A percentile compares a stretch with the other conserved stretches of the same genome.
These are phyloP conservation scores for Polysphondylium violaceum DNA, from an alignment of 78 protist genomes.

Conservation along the genomic window DNA sequence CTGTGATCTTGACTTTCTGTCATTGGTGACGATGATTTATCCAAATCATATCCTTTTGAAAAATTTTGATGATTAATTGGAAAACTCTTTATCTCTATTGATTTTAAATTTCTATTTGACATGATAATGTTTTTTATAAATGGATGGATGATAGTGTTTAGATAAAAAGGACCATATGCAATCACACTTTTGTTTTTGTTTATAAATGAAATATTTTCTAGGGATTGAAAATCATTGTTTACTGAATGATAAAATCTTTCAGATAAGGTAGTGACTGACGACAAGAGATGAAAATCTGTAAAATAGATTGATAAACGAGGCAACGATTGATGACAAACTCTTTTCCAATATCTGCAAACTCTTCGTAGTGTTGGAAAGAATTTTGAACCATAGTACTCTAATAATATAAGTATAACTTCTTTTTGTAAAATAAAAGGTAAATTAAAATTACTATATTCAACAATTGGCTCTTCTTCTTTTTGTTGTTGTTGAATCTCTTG, in stretches of 20 bases:
- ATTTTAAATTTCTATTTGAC: not conserved
- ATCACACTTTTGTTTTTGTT: not conserved
- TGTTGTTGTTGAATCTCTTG: not conserved
- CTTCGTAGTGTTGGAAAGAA: not conserved
- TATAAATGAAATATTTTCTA: conserved; percentile 27
- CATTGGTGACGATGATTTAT: conserved; percentile 8
- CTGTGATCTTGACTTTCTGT: not conserved
- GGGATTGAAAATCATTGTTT: not conserved
- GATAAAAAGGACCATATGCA: not conserved
- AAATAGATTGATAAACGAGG: conserved; percentile 18
- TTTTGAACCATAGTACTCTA: conserved; percentile 6
- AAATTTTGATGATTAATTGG: conserved; percentile 19
- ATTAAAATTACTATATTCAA: not conserved
- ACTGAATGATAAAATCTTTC: conserved; percentile 18
- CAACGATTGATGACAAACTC: not conserved
- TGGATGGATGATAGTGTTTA: conserved; percentile 33
- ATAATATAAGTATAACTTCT: conserved; percentile 31
- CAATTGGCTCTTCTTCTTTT: not conserved
- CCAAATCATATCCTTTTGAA: not conserved
- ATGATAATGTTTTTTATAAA: not conserved
- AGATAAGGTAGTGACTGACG: conserved; percentile 27
- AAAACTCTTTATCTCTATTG: conserved; percentile 21
- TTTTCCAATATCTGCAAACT: conserved; percentile 31
- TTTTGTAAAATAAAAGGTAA: conserved; percentile 57
- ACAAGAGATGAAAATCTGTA: not conserved